Evolutionary conservation across 805 yeast genomes (phyloP).

Genomic region (Cyberlindnera suaveolens): DNA sequence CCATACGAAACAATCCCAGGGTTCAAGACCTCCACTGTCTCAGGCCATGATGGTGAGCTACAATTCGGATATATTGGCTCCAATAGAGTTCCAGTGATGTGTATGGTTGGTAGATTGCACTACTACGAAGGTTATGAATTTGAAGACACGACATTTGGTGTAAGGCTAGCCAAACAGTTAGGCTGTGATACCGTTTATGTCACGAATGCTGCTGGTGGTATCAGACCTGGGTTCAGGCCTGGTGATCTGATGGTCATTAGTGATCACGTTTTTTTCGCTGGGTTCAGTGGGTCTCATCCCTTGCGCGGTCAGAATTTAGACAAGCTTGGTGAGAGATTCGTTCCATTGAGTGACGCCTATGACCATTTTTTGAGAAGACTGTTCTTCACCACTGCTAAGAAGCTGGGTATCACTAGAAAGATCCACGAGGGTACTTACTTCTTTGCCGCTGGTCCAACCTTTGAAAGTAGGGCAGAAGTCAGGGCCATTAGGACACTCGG

Average conservation of each 20-base stretch:
- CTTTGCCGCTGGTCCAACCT: constrained; percentile 90
- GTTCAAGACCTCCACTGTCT: constrained; percentile 74
- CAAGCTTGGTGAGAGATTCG: constrained; percentile 78
- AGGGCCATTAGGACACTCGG: constrained; percentile 65
- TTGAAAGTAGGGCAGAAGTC: constrained; percentile 90
- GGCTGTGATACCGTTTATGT: constrained; percentile 62
- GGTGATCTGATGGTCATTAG: constrained; percentile 89
- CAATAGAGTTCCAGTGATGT: constrained; percentile 70
- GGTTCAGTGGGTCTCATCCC: constrained; percentile 84
- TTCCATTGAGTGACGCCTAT: constrained; percentile 86
- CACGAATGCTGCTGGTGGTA: constrained; percentile 97
- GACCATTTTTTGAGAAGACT: constrained; percentile 62
- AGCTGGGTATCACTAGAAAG: constrained; percentile 42
- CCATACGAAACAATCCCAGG: constrained; percentile 72
- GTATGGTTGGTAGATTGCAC: constrained; percentile 93
- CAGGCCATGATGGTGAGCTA: constrained; percentile 83
- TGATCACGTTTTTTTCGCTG: constrained; percentile 90
- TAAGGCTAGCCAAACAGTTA: constrained; percentile 63
- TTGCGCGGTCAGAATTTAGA: constrained; percentile 82
- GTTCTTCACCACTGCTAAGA: constrained; percentile 49
- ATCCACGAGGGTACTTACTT: constrained; percentile 85
- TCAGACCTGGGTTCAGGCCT: constrained; percentile 56
- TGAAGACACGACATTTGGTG: constrained; percentile 77
- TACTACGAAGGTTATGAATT: constrained; percentile 89
- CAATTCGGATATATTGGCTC: constrained; percentile 71